Conservation (phyloP, 2,329 filamentous ascomycete species). For the Talaromyces sp. region DNA sequence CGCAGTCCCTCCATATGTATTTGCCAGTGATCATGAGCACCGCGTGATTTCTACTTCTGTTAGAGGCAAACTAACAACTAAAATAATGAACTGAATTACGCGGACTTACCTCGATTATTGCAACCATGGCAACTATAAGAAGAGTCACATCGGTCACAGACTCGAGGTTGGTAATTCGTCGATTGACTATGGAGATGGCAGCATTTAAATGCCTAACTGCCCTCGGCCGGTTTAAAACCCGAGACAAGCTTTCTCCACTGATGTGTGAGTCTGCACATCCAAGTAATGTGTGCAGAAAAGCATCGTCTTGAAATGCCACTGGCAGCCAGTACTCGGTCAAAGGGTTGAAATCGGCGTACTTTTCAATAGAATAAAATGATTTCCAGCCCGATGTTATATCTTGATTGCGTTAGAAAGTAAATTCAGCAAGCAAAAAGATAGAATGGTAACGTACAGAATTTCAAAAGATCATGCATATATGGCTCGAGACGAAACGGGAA, state of each 20-base stretch:
- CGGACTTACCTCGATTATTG: slow-evolving; percentile 3
- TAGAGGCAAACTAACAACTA: neutral
- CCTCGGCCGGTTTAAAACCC: neutral
- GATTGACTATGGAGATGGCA: slow-evolving; percentile 2
- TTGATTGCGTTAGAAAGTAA: neutral
- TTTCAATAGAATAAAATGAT: slow-evolving; percentile 6
- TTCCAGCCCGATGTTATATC: slow-evolving; percentile 8
- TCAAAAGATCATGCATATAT: slow-evolving; percentile 9
- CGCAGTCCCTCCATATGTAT: slow-evolving; percentile 7
- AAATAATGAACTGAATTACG: neutral
- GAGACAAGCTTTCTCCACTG: neutral
- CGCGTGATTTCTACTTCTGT: neutral
- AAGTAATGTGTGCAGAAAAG: slow-evolving; percentile 5
- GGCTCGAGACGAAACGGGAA: slow-evolving; percentile 5
- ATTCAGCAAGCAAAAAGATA: neutral
- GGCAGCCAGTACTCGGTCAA: slow-evolving; percentile 7
- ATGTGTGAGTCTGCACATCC: slow-evolving; percentile 5
- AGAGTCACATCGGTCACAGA: slow-evolving; percentile 2
- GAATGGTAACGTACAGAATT: neutral
- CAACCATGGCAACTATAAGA: slow-evolving; percentile 3
- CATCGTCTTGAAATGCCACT: slow-evolving; percentile 3
- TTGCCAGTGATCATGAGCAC: slow-evolving; percentile 1
- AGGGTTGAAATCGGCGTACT: slow-evolving; percentile 2
- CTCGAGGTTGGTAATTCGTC: neutral
- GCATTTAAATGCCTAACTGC: neutral